Base-by-base conservation (phyloP, 768 basidiomycete species). In the Mycena amicta region DNA sequence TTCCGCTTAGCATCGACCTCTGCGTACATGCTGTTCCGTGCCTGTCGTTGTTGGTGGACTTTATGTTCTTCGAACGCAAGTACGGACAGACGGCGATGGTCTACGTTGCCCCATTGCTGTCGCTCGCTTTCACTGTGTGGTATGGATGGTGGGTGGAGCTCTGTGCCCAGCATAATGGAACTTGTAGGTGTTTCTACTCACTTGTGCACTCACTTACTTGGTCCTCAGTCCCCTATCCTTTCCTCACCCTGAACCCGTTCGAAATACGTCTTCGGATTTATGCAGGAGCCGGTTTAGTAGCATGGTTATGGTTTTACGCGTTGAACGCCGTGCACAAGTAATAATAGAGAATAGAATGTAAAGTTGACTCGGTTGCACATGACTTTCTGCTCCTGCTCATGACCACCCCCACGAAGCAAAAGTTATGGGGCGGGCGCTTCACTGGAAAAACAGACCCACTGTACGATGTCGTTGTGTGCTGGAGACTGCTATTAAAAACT, bases 351-450 rank as follows among this genome's bases (percentile, higher is more conserved):
- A 13, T 5, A 6, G 8, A 13, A 8, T 45, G 43, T 45, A 45
- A 23, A 45, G n/a, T n/a, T n/a, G n/a, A n/a, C n/a, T n/a, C n/a
- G n/a, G n/a, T n/a, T n/a, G n/a, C n/a, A n/a, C n/a, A n/a, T n/a
- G n/a, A n/a, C n/a, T n/a, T n/a, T n/a, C n/a, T n/a, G n/a, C n/a
- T n/a, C 12, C 43, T 23, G 43, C 46, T 23, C 28, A 5, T 29
- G n/a, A 51, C 50, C 46, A 64, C 78, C 63, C 77, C 78, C 8
- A 77, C 82, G 23, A 84, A 83, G 59, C 87, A 91, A 73, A 93
- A 92, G 70, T 73, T 93, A 70, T 93, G 92, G 92, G 92, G 92
- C 13, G 92, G 92, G 15, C 78, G 93, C 30, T 95, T 95, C 69
- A 93, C 91, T 13, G 92, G 92, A 47, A 86, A 85, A 65, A 93